Evolutionary conservation across 2,329 filamentous ascomycete species (phyloP), one percentile per base, ranked within the genome.

Genomic region (Emergomyces pasteurianus): DNA sequence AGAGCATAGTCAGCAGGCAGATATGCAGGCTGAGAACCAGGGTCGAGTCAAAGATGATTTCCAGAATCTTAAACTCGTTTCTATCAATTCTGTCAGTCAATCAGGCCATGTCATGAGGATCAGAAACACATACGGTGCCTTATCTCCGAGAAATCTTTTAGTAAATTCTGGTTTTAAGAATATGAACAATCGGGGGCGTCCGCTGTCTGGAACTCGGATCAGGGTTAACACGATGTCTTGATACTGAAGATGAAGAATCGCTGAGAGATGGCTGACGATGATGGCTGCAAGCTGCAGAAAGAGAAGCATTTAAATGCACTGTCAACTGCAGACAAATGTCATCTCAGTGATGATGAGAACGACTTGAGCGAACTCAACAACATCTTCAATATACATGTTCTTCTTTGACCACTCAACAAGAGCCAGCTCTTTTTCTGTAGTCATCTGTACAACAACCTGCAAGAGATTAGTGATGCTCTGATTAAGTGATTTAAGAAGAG

Each of bases 381-480:
- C 62, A 63, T 72, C 68, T 62, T 72, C 61, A 49, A 71, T 62
- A 60, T 68, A 72, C 58, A 73, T 72, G 16, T 62, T 71, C 38
- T 61, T 61, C 63, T 71, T 72, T 43, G 61, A 64, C 47, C 63
- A 52, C 34, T 55, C 12, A 42, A 57, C 50, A 28, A 68, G 55
- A 12, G 59, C 52, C 26, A 73, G 65, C 1, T 64, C 60, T 58
- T 72, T 68, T 26, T 55, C 31, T 26, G 2, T 55, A 31, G 12
- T 10, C 28, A 55, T 14, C 3, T 3, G 31, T 1, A 14, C 52
- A 55, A 55, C 9, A n/a, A 55, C 4, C 52, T 55, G 38, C 10
- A n/a, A 21, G 6, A 10, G 21, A 55, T 42, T 8, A 42, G 18
- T 3, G 10, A 54, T 61, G 62, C 7, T 38, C 26, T n/a, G n/a